Base-by-base conservation (phyloP, 2,329 filamentous ascomycete species). In the Monilinia aucupariae region DNA sequence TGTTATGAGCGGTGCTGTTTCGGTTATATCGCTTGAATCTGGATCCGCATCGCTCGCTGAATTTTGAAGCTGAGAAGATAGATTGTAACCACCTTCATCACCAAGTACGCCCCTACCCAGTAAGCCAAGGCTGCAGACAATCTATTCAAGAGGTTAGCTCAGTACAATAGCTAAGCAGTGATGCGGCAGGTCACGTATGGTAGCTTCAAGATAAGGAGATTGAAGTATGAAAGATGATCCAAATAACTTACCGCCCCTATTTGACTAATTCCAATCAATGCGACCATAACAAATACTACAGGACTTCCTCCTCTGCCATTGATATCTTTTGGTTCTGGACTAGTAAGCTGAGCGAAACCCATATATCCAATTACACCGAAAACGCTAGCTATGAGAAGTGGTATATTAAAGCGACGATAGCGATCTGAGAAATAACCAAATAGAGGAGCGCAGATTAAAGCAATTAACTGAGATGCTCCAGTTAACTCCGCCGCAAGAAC, bases 71-170 rank as follows among this genome's bases (percentile, higher is more conserved):
- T 74, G 72, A 1, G 69, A 70, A 8, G 72, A 73, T 9, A 73
- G 64, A 43, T 69, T 73, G 48, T 72, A 73, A 9, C 71, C 72
- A 27, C 71, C 70, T 65, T 77, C 76, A 63, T 77, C 77, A 68
- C 75, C 75, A 56, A 96, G 79, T 27, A 97, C 88, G 4, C 92
- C 92, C 20, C 86, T 85, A 45, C 91, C 91, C 3, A 99, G 82
- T 0, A 94, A 85, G 0, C 90, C 92, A n/a, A 99, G 82, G 67
- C 91, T 96, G 77, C 92, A 97, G 0, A 99, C 94, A 64, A 99
- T 97, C 60, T 62, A 25, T 58, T 58, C 25, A 51, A 43, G 48
- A 53, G 27, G 25, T 45, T 54, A 52, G 59, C 27, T 34, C 37
- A 13, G 27, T 12, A 34, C 30, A 20, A 30, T 54, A 47, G n/a